These are phyloP conservation scores for Cyberlindnera maritima DNA, from an alignment of 805 yeast genomes.

Conservation along the genomic window DNA sequence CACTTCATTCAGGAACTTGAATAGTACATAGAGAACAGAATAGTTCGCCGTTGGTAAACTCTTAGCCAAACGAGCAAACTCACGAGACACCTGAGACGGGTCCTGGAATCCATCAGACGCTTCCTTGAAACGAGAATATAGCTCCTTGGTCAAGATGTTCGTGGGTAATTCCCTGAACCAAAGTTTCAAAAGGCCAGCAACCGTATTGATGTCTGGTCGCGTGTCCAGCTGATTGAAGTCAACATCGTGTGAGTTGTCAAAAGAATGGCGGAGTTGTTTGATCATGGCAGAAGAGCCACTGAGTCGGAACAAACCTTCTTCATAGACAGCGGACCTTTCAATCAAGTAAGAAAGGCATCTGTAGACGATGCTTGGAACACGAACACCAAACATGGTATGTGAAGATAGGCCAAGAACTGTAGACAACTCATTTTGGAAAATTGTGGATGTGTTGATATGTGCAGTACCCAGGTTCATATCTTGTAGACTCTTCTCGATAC, in stretches of 20 bases:
- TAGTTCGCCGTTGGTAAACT: conserved; percentile 52
- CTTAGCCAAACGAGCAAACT: conserved; percentile 32
- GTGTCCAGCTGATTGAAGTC: conserved; percentile 49
- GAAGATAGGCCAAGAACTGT: conserved; percentile 53
- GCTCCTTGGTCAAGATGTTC: conserved; percentile 59
- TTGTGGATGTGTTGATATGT: conserved; percentile 31
- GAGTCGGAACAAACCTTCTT: conserved; percentile 88
- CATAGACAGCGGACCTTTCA: conserved; percentile 67
- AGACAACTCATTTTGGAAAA: conserved; percentile 66
- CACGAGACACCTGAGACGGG: conserved; percentile 28
- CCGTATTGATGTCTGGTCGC: conserved; percentile 71
- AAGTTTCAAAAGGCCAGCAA: conserved; percentile 80
- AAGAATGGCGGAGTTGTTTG: conserved; percentile 62
- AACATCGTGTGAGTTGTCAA: conserved; percentile 65
- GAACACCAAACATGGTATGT: conserved; percentile 40
- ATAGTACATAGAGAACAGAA: conserved; percentile 61
- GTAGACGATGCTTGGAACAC: conserved; percentile 69
- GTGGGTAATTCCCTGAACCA: conserved; percentile 77
- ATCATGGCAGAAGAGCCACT: conserved; percentile 85
- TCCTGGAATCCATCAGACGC: conserved; percentile 33
- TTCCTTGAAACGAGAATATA: conserved; percentile 37
- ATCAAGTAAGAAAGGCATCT: conserved; percentile 70
- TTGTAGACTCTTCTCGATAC: conserved; percentile 31
- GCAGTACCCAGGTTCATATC: conserved; percentile 26
- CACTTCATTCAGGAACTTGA: conserved; percentile 64